Conservation (phyloP, 78 protist genomes). For the Bodo saltans region DNA sequence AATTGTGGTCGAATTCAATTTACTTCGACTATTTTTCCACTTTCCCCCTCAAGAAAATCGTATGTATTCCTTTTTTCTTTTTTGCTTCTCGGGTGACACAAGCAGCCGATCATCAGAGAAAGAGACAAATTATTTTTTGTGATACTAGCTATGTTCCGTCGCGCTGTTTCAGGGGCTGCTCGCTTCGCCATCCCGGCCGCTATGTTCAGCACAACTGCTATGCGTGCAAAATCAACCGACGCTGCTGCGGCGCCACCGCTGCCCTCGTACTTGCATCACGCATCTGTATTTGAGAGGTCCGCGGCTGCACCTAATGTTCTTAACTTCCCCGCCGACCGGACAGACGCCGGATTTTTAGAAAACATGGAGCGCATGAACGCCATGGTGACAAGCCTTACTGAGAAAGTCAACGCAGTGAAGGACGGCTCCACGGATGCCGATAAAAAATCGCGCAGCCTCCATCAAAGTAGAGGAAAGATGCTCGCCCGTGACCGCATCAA, state of each 20-base stretch:
- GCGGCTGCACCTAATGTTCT: background rate
- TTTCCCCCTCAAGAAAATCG: background rate
- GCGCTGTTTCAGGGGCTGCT: too few relatives aligned
- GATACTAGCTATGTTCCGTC: too few relatives aligned
- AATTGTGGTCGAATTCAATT: background rate
- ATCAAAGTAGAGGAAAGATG: conserved; percentile 71
- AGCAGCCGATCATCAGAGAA: background rate
- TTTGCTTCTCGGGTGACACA: background rate
- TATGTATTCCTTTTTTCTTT: conserved; percentile 1
- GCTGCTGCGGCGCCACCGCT: too few relatives aligned
- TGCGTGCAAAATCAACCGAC: too few relatives aligned
- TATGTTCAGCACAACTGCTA: too few relatives aligned
- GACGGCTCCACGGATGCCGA: conserved; percentile 65
- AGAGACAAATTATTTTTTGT: too few relatives aligned
- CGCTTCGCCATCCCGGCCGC: too few relatives aligned
- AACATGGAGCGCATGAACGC: background rate
- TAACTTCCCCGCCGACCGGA: background rate
- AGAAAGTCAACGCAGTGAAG: background rate
- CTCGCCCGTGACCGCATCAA: conserved; percentile 79
- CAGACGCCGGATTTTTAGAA: background rate
- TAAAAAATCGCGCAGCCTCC: conserved; percentile 39
- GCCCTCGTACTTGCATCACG: background rate
- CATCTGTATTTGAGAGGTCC: background rate
- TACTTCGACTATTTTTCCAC: background rate
- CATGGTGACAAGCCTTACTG: background rate